Evolutionary conservation across 1,139 yeast species (phyloP), one percentile per base, ranked within the genome.

Genomic region (Saccharomyces uvarum): DNA sequence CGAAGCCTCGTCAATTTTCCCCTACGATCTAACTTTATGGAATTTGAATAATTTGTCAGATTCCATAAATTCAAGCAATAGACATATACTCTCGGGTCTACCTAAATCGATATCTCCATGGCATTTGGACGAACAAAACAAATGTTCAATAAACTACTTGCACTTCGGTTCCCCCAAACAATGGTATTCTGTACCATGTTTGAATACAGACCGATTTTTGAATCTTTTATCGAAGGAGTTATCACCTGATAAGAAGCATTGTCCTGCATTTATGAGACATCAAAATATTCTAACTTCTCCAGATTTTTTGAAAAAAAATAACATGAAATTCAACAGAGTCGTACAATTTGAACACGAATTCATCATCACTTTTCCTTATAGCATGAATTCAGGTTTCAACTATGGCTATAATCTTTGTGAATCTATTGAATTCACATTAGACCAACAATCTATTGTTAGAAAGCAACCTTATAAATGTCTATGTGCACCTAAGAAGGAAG

Each of bases 111-210:
- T 91, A 0, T 88, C 88, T 70, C 82, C 95, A 2, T 88, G 96
- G 96, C 96, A 88, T 66, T 73, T 87, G 54, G 96, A 88, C 64
- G 96, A 88, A 67, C 91, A 87, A 72, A 95, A 88, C 67, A 74
- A 88, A 48, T 86, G 86, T 60, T 85, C 91, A 6, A 87, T 88
- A 64, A 88, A 88, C 67, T 88, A 87, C 62, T 69, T 87, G 31
- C 95, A 88, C 67, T 88, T 87, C 66, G 96, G 96, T 0, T 93
- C 95, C 0, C 95, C 96, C 0, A 88, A 88, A 63, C 95, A 87
- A 64, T 88, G 96, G 96, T 88, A 88, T 67, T 80, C 90, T 9
- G 86, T 88, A 6, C 87, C 95, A 6, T 38, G 24, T 13, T 9
- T 24, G 4, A 38, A 19, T 19, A 38, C 44, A 6, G 44, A 38